Conservation (phyloP, 192 early-diverging fungal genomes). For the Gamsiella multidivaricata region DNA sequence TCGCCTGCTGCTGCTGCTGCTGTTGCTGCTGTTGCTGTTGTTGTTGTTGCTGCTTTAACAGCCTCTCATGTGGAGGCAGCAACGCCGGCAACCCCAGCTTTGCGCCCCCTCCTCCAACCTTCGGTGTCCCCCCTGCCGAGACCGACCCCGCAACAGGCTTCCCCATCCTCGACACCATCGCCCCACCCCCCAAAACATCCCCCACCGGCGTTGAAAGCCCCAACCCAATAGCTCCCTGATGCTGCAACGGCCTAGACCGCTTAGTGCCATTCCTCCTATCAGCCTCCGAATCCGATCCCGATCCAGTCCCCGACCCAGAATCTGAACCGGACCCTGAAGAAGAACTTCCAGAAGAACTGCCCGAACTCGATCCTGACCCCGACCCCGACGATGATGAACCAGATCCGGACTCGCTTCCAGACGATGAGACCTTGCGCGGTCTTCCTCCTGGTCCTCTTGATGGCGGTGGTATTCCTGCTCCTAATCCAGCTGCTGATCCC, state of each 20-base stretch:
- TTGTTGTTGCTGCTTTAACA: constrained; percentile 19
- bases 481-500: not conserved
- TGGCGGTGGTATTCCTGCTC: constrained; percentile 1
- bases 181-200: not conserved
- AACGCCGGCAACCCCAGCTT: constrained; percentile 26
- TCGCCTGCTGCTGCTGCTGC: not conserved
- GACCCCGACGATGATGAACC: constrained; percentile 41
- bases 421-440: constrained; percentile 25
- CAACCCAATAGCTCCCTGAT: constrained; percentile 23
- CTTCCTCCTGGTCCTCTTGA: not conserved
- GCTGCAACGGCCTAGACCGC: not conserved
- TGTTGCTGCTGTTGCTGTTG: constrained; percentile 15
- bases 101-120: constrained; percentile 1
- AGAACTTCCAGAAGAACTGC: constrained; percentile 30
- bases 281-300: constrained; percentile 32
- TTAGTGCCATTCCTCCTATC: constrained; percentile 3
- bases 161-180: not conserved
- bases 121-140: constrained; percentile 35
- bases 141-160: not conserved
- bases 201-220: constrained; percentile 40
- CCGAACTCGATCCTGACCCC: constrained; percentile 45
- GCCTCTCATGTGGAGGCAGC: constrained; percentile 31
- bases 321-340: constrained; percentile 40
- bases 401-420: constrained; percentile 45
- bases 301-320: constrained; percentile 37